These are phyloP conservation scores for Pseudovirgaria hyperparasitica DNA, from an alignment of 2,329 filamentous ascomycete genomes.

Conservation along the genomic window DNA sequence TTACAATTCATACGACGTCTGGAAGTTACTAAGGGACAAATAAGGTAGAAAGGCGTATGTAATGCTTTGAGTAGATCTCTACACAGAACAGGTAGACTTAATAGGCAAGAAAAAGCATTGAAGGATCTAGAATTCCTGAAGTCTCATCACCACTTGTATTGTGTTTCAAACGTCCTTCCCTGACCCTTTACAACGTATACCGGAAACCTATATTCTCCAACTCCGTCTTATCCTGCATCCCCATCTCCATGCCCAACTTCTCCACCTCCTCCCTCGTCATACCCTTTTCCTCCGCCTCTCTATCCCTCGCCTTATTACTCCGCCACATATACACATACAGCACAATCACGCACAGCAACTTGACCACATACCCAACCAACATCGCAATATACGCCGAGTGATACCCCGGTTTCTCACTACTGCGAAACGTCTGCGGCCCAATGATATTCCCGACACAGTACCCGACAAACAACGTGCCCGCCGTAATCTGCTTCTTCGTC, in stretches of 20 bases:
- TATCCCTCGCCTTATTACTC: conserved; percentile 41
- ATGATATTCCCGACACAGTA: conserved; percentile 45
- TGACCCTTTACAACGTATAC: conserved; percentile 37
- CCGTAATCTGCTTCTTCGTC: conserved; percentile 43
- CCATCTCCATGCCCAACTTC: conserved; percentile 38
- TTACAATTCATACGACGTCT: no score
- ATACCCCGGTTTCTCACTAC: conserved; percentile 36
- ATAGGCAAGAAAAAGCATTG: no score
- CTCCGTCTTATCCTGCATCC: conserved; percentile 44
- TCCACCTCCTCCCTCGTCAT: conserved; percentile 29
- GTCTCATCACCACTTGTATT: not conserved
- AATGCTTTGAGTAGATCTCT: no score
- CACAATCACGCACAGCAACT: conserved; percentile 36
- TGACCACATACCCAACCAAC: conserved; percentile 42
- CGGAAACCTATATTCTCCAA: conserved; percentile 43
- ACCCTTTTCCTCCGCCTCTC: conserved; percentile 25
- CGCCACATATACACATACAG: conserved; percentile 44
- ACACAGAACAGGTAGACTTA: no score
- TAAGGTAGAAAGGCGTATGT: no score
- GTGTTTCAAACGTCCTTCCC: no score
- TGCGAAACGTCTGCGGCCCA: conserved; percentile 41
- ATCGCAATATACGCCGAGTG: conserved; percentile 40
- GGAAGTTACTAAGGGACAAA: no score
- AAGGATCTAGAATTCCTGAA: no score
- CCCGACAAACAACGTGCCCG: conserved; percentile 38